A percentile compares a stretch with the other conserved stretches of the same genome.
These are phyloP conservation scores for Aquilaria yunnanensis DNA, from an alignment of 345 rosid genomes.

Conservation along the genomic window DNA sequence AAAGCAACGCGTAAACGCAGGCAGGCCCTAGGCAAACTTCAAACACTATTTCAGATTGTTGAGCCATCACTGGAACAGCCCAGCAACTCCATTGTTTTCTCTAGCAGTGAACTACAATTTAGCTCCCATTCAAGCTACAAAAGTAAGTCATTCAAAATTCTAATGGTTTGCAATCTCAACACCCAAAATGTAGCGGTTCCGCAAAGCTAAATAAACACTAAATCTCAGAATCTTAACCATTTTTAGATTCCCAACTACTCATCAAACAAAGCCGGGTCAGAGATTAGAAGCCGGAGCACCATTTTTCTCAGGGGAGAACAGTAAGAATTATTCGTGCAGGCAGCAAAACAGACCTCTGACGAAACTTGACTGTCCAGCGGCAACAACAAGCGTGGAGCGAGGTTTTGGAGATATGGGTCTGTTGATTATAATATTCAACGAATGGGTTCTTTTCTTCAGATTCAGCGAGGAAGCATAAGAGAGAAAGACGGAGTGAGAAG, in stretches of 20 bases:
- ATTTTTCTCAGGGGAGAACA: neutral
- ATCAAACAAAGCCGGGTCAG: neutral
- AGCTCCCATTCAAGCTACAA: too few species aligned
- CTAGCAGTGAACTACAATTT: too few species aligned
- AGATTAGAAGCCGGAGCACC: neutral
- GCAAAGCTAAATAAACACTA: slow-evolving; percentile 1
- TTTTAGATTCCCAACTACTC: neutral
- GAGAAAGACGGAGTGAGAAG: slow-evolving; percentile 18
- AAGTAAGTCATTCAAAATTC: too few species aligned
- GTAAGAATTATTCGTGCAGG: neutral
- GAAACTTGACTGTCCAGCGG: slow-evolving; percentile 42
- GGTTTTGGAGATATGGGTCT: slow-evolving; percentile 19
- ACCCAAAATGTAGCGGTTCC: neutral
- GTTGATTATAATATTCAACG: slow-evolving; percentile 15
- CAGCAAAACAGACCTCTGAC: slow-evolving; percentile 34
- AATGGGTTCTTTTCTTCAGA: slow-evolving; percentile 18
- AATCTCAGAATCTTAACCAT: neutral
- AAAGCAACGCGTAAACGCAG: too few species aligned
- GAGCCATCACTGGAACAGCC: too few species aligned
- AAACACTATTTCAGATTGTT: too few species aligned
- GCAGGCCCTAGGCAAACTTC: too few species aligned
- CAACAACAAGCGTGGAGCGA: slow-evolving; percentile 23
- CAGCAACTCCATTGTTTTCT: too few species aligned
- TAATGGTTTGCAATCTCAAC: too few species aligned
- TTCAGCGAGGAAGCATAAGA: slow-evolving; percentile 22